phyloP scores from a whole-genome alignment of 1,284 basidiomycete genomes.

The Ceratobasidium sp. region DNA sequence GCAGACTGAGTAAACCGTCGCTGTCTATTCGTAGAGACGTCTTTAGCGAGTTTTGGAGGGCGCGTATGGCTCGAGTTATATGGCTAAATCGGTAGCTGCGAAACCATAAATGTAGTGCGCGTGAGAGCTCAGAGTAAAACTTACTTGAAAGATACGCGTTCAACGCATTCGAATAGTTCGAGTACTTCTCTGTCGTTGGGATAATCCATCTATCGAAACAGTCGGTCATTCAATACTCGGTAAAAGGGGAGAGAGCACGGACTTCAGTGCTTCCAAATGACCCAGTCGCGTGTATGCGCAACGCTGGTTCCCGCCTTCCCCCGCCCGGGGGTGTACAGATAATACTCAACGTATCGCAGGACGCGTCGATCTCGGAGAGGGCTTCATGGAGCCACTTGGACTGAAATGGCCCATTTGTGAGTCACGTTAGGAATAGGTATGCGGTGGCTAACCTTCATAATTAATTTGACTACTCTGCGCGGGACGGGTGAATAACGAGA shows the following conservation, averaged over 20 bases:
- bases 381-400: slow-evolving; percentile 94
- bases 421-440: not conserved
- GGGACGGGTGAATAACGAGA: slow-evolving; percentile 10
- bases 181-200: slow-evolving; percentile 91
- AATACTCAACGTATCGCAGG: slow-evolving; percentile 85
- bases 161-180: slow-evolving; percentile 85
- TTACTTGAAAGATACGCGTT: slow-evolving; percentile 79
- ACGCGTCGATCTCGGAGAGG: slow-evolving; percentile 88
- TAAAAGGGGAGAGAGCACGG: slow-evolving; percentile 47
- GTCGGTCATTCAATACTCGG: not conserved
- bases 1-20: slow-evolving; percentile 83
- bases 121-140: slow-evolving; percentile 48
- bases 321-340: slow-evolving; percentile 70
- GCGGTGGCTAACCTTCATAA: slow-evolving; percentile 80
- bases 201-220: slow-evolving; percentile 84
- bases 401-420: slow-evolving; percentile 57
- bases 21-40: slow-evolving; percentile 87
- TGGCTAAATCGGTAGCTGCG: slow-evolving; percentile 85
- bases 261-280: slow-evolving; percentile 88
- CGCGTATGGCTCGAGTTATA: slow-evolving; percentile 76
- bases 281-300: slow-evolving; percentile 83
- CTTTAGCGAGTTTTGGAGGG: slow-evolving; percentile 84
- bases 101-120: slow-evolving; percentile 2
- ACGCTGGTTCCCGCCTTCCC: slow-evolving; percentile 65
- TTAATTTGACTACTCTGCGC: slow-evolving; percentile 80